These are phyloP conservation scores for Aspergillus steynii DNA, from an alignment of 495 filamentous ascomycete species.

Conservation along the genomic window DNA sequence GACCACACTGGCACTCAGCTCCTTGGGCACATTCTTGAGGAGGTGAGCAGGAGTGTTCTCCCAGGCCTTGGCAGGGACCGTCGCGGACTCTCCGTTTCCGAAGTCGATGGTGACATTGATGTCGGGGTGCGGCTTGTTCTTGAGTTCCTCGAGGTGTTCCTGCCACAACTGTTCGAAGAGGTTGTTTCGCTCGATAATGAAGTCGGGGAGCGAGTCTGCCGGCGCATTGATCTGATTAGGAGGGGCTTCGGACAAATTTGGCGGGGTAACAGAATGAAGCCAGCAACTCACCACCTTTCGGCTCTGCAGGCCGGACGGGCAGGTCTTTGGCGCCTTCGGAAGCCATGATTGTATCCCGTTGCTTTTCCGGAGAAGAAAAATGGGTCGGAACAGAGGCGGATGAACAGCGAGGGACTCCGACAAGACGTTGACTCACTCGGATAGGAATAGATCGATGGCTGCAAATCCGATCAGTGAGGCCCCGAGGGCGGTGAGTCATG, in stretches of 20 bases:
- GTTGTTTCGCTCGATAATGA: slow-evolving; percentile 76
- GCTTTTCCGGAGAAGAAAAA: slow-evolving; percentile 21
- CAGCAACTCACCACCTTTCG: slow-evolving; percentile 28
- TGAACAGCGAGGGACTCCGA: slow-evolving; percentile 8
- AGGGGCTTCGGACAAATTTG: slow-evolving; percentile 23
- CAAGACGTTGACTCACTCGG: slow-evolving; percentile 21
- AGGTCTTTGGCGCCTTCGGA: slow-evolving; percentile 43
- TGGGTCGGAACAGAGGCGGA: slow-evolving; percentile 17
- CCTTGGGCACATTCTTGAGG: slow-evolving; percentile 53
- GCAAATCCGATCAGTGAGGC: slow-evolving; percentile 22
- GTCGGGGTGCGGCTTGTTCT: slow-evolving; percentile 44
- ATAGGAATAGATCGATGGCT: slow-evolving; percentile 12
- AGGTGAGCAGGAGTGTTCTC: slow-evolving; percentile 56
- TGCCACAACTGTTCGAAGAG: slow-evolving; percentile 88
- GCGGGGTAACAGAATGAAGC: slow-evolving; percentile 12
- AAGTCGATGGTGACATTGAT: slow-evolving; percentile 53
- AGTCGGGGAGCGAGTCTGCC: slow-evolving; percentile 65
- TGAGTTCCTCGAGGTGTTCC: slow-evolving; percentile 70
- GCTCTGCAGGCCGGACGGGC: slow-evolving; percentile 39
- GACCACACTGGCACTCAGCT: slow-evolving; percentile 56
- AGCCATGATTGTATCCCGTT: slow-evolving; percentile 32
- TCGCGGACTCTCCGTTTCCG: slow-evolving; percentile 44
- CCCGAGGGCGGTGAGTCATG: slow-evolving; percentile 45
- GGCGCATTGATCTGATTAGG: slow-evolving; percentile 31
- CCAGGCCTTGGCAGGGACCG: slow-evolving; percentile 50